These are phyloP conservation scores for Metrosideros polymorpha DNA, from an alignment of 441 rosid genomes.

Conservation along the genomic window DNA sequence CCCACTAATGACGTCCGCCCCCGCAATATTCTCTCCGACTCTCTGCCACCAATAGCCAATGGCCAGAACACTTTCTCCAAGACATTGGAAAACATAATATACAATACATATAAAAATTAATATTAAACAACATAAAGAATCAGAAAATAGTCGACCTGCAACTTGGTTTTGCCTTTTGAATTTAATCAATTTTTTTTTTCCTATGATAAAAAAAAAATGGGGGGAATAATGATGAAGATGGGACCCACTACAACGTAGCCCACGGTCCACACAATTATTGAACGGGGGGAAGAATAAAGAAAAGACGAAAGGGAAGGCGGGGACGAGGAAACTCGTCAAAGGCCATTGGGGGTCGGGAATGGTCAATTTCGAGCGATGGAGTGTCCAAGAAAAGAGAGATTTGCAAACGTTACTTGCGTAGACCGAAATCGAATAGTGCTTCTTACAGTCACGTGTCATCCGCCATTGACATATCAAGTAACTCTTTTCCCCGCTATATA, in stretches of 20 bases:
- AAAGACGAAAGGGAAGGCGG: background rate
- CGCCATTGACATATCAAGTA: background rate
- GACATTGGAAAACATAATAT: background rate
- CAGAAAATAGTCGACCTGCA: background rate
- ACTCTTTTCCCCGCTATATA: accelerated
- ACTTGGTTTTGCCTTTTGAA: background rate
- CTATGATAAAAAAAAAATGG: accelerated
- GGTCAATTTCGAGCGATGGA: background rate
- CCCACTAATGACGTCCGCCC: background rate
- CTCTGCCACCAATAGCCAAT: background rate
- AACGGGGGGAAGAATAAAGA: background rate
- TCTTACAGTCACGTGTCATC: background rate
- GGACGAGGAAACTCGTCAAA: background rate
- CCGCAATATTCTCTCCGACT: background rate
- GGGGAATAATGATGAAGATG: too few species aligned
- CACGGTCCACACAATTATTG: background rate
- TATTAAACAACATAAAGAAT: background rate
- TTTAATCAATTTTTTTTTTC: background rate
- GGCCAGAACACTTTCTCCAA: background rate
- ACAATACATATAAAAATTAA: background rate
- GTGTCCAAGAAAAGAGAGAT: background rate
- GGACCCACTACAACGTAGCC: too few species aligned
- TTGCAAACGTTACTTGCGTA: background rate
- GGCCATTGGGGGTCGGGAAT: background rate
- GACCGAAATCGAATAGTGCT: background rate